Evolutionary conservation across 2,329 filamentous ascomycete genomes (phyloP), one percentile per base, ranked within the genome.

Genomic region (Sporothrix pseudoabietina): DNA sequence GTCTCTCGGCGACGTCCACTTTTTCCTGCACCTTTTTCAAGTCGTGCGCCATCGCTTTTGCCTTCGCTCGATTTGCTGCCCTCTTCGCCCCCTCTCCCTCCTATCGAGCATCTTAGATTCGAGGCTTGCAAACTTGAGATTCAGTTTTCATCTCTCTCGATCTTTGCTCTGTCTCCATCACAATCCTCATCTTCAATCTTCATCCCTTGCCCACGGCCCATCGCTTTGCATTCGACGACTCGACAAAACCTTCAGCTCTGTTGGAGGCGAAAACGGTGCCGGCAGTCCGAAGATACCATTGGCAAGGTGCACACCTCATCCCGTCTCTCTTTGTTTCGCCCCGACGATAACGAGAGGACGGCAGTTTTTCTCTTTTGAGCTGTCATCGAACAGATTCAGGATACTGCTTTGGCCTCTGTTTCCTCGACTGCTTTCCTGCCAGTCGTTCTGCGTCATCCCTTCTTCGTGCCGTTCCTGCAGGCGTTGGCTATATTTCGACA

Each of bases 11-110:
- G 49, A 35, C 49, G 16, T 57, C 66, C 32, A 41, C 66, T 14
- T 54, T 69, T 55, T 55, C 66, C 66, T 66, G 61, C 49, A 54
- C 47, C 8, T 22, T 55, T 41, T 41, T n/a, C 66, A 26, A 68
- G 66, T 41, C 32, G 19, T 55, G n/a, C 30, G 49, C 47, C 32
- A 69, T 55, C 49, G 30, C 19, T n/a, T 26, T 68, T 54, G 30
- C 8, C 55, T 16, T 26, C 30, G 8, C 44, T 49, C 41, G 12
- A 66, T 49, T 68, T 52, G 26, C 61, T 30, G 26, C 22, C 61
- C 7, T 41, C 39, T 66, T 65, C 35, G 59, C 61, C 61, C 35
- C 61, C 16, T 30, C 10, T 47, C 39, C 41, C 39, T 47, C 41
- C 39, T 47, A 44, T 47, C 61, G 35, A 47, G 22, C 61, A 47